Conservation (phyloP, 2,329 filamentous ascomycete genomes). For the Fusarium caatingaense region DNA sequence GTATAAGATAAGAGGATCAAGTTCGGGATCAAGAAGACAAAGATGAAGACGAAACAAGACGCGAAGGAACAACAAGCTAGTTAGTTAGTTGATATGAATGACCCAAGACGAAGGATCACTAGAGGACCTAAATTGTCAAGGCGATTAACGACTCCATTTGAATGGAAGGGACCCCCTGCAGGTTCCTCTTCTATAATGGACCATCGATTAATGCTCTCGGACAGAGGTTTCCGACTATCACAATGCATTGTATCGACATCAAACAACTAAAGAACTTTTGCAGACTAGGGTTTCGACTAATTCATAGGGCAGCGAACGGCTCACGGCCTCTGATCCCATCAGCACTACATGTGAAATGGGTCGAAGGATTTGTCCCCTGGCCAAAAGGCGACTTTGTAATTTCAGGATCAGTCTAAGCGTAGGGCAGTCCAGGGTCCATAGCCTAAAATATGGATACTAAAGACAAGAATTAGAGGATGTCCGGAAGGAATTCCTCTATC, state of each 20-base stretch:
- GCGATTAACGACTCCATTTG: constrained; percentile 18
- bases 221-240: neutral
- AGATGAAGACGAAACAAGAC: neutral
- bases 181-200: neutral
- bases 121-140: constrained; percentile 5
- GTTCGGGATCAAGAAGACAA: neutral
- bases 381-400: constrained; percentile 15
- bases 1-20: neutral
- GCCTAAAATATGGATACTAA: constrained; percentile 33
- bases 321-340: neutral
- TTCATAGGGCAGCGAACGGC: constrained; percentile 15
- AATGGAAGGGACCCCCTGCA: constrained; percentile 13
- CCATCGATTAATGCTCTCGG: neutral
- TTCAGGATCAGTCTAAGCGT: constrained; percentile 16
- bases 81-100: neutral
- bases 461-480: neutral
- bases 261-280: constrained; percentile 9
- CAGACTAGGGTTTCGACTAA: constrained; percentile 13
- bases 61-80: constrained; percentile 3
- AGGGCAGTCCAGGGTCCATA: constrained; percentile 14
- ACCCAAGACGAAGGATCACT: neutral
- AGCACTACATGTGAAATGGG: constrained; percentile 8
- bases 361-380: constrained; percentile 29
- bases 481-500: neutral
- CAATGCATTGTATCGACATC: constrained; percentile 13